Percentiles rank a stretch among this genome's conserved stretches.
Evolutionary conservation across 2,329 filamentous ascomycete species (phyloP).

Genomic region (Trichothecium sympodiale): DNA sequence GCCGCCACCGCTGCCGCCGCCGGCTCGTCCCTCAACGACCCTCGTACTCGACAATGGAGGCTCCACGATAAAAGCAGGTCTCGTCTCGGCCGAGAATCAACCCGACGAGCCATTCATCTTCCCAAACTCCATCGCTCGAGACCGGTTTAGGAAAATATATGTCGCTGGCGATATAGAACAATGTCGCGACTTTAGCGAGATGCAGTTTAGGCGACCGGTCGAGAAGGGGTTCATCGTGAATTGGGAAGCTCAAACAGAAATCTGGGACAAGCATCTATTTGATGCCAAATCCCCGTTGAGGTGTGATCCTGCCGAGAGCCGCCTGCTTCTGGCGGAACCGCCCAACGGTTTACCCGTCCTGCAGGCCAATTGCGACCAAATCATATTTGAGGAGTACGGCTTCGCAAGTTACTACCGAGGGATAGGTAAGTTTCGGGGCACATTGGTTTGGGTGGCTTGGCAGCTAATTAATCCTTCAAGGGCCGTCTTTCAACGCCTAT

Average conservation of each 20-base stretch:
- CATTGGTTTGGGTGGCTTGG: not conserved
- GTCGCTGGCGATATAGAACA: slow-evolving; percentile 67
- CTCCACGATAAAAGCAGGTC: slow-evolving; percentile 82
- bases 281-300: slow-evolving; percentile 52
- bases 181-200: slow-evolving; percentile 82
- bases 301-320: slow-evolving; percentile 72
- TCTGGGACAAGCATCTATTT: slow-evolving; percentile 88
- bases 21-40: slow-evolving; percentile 50
- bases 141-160: slow-evolving; percentile 68
- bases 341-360: slow-evolving; percentile 72
- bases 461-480: slow-evolving; percentile 26
- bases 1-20: slow-evolving; percentile 36
- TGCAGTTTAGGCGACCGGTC: slow-evolving; percentile 76
- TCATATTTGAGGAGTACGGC: slow-evolving; percentile 94
- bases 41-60: slow-evolving; percentile 92
- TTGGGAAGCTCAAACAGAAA: slow-evolving; percentile 91
- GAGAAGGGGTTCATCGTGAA: slow-evolving; percentile 94
- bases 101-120: slow-evolving; percentile 54
- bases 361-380: slow-evolving; percentile 87
- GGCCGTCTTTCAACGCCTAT: slow-evolving; percentile 68
- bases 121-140: slow-evolving; percentile 81
- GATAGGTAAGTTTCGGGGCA: slow-evolving; percentile 38
- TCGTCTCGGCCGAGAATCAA: slow-evolving; percentile 37
- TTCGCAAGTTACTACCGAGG: slow-evolving; percentile 78
- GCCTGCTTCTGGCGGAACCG: slow-evolving; percentile 74